Percentiles rank a stretch among this genome's conserved stretches.
phyloP scores from a whole-genome alignment of 2,329 filamentous ascomycete genomes.

The Colletotrichum sp. region DNA sequence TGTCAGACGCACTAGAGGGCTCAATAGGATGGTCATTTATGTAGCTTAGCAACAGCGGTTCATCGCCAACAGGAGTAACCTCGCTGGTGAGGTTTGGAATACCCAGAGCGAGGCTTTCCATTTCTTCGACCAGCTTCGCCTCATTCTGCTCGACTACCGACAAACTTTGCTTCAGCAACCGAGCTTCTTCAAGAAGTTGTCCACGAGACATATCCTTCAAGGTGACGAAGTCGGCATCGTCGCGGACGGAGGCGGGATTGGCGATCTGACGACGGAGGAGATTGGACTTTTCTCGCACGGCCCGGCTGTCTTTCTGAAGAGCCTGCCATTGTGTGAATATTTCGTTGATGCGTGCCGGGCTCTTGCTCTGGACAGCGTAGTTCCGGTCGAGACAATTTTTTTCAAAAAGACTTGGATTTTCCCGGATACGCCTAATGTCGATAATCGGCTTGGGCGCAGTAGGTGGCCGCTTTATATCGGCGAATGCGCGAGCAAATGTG shows the following conservation, averaged over 20 bases:
- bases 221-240: constrained; percentile 42
- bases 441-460: constrained; percentile 80
- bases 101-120: constrained; percentile 75
- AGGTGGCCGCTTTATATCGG: constrained; percentile 57
- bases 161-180: constrained; percentile 67
- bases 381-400: constrained; percentile 87
- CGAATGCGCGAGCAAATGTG: constrained; percentile 9
- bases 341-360: constrained; percentile 60
- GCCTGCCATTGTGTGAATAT: constrained; percentile 63
- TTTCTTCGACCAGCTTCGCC: constrained; percentile 64
- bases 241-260: constrained; percentile 52
- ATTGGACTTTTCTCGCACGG: constrained; percentile 71
- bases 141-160: constrained; percentile 66
- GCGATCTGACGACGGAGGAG: constrained; percentile 62
- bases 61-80: constrained; percentile 73
- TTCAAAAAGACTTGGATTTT: constrained; percentile 80
- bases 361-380: constrained; percentile 64
- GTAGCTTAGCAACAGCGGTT: constrained; percentile 72
- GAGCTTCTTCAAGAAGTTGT: constrained; percentile 67
- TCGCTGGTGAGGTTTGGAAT: constrained; percentile 87
- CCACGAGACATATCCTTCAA: constrained; percentile 47
- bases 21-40: constrained; percentile 74
- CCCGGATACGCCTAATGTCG: constrained; percentile 89
- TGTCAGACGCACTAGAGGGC: constrained; percentile 36
- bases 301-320: constrained; percentile 65